Conservation (phyloP, 441 rosid species). For the Pelargonium fulgidum region DNA sequence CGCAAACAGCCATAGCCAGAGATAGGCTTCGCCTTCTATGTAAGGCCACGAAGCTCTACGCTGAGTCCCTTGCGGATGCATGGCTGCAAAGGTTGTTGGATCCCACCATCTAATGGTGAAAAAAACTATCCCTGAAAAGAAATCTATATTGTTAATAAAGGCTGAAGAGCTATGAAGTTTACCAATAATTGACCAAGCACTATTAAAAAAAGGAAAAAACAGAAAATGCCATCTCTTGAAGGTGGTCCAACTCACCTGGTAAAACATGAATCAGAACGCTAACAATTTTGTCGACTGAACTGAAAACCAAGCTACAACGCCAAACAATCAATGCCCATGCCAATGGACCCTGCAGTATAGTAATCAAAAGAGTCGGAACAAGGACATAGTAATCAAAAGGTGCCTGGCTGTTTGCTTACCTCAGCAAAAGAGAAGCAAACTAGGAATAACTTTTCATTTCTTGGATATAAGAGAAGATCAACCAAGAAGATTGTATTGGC, state of each 20-base stretch:
- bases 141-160: slow-evolving; percentile 14
- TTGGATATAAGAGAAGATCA: slow-evolving; percentile 71
- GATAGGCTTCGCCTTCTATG: slow-evolving; percentile 66
- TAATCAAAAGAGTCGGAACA: slow-evolving; percentile 16
- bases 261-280: slow-evolving; percentile 95
- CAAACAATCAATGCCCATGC: slow-evolving; percentile 96
- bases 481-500: slow-evolving; percentile 94
- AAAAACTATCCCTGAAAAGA: slow-evolving; percentile 66
- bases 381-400: slow-evolving; percentile 4
- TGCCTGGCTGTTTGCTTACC: slow-evolving; percentile 36
- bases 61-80: slow-evolving; percentile 74
- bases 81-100: slow-evolving; percentile 78
- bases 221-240: slow-evolving; percentile 12
- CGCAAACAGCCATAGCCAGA: slow-evolving; percentile 76
- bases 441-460: slow-evolving; percentile 84
- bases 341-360: slow-evolving; percentile 66
- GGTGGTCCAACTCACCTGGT: slow-evolving; percentile 53
- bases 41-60: slow-evolving; percentile 73
- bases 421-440: slow-evolving; percentile 97
- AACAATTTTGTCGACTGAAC: slow-evolving; percentile 79
- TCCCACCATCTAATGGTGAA: slow-evolving; percentile 98
- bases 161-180: neutral
- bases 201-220: neutral
- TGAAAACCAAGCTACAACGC: slow-evolving; percentile 97
- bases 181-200: neutral